Evolutionary conservation across 75 land plant genomes (phyloP).

Genomic region (Sequoiadendron giganteum): DNA sequence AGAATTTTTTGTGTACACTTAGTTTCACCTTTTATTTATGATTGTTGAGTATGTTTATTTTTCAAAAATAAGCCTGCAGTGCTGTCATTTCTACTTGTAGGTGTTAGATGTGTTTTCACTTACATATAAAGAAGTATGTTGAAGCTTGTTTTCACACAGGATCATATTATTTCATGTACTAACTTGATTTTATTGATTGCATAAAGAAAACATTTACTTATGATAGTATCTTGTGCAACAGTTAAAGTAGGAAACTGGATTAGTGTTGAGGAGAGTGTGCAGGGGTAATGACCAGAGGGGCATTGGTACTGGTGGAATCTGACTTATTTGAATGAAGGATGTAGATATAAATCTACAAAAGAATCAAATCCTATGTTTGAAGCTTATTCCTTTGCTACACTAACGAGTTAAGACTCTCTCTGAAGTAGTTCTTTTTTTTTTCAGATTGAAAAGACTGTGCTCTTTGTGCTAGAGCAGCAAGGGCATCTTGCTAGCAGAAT

Average conservation of each 20-base stretch:
- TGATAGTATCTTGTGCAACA: background rate
- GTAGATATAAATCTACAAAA: background rate
- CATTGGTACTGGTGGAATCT: background rate
- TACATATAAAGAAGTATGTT: background rate
- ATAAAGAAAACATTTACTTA: background rate
- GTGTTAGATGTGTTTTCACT: background rate
- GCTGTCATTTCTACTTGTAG: background rate
- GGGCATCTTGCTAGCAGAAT: constrained; percentile 70
- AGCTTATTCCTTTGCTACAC: background rate
- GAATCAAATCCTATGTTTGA: background rate
- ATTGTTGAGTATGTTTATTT: background rate
- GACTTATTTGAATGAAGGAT: background rate
- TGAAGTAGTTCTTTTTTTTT: constrained; percentile 3
- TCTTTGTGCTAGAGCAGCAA: constrained; percentile 82
- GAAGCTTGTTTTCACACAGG: background rate
- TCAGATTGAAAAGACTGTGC: constrained; percentile 91
- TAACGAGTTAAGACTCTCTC: background rate
- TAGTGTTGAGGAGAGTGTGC: background rate
- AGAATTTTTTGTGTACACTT: background rate
- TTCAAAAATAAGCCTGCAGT: background rate
- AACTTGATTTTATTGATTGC: background rate
- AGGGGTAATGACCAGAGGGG: background rate
- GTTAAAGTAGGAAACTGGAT: constrained; percentile 2
- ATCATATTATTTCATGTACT: background rate
- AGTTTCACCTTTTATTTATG: background rate